Evolutionary conservation across 805 yeast species (phyloP).

Genomic region (Zygoascus tannicola): DNA sequence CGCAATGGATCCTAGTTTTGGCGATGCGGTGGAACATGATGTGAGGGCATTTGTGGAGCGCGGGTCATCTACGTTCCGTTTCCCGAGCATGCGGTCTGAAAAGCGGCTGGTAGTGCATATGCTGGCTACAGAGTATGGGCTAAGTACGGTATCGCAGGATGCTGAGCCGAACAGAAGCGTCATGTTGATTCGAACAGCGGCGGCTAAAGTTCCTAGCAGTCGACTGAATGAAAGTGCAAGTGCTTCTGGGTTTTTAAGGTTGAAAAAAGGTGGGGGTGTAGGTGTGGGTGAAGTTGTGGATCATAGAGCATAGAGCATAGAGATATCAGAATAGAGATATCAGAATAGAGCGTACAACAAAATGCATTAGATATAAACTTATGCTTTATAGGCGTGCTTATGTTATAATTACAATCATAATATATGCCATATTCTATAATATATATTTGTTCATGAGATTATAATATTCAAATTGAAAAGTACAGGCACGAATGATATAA

Average conservation of each 20-base stretch:
- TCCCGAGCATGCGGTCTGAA: conserved; percentile 62
- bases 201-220: conserved; percentile 33
- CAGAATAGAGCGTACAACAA: too few species aligned
- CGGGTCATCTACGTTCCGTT: conserved; percentile 38
- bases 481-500: too few species aligned
- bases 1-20: conserved; percentile 56
- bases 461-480: too few species aligned
- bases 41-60: conserved; percentile 40
- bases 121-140: conserved; percentile 47
- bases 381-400: too few species aligned
- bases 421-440: too few species aligned
- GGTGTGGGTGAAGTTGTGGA: too few species aligned
- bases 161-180: conserved; percentile 73
- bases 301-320: too few species aligned
- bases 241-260: neutral
- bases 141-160: conserved; percentile 69
- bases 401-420: too few species aligned
- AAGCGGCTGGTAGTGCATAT: conserved; percentile 67
- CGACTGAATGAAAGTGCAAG: conserved; percentile 3
- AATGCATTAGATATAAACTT: too few species aligned
- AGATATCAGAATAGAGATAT: too few species aligned
- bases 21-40: conserved; percentile 49
- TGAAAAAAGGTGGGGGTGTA: too few species aligned
- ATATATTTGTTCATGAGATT: too few species aligned
- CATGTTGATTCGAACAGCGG: conserved; percentile 37